Conservation (phyloP, 345 rosid species). For the Bruguiera parviflora region DNA sequence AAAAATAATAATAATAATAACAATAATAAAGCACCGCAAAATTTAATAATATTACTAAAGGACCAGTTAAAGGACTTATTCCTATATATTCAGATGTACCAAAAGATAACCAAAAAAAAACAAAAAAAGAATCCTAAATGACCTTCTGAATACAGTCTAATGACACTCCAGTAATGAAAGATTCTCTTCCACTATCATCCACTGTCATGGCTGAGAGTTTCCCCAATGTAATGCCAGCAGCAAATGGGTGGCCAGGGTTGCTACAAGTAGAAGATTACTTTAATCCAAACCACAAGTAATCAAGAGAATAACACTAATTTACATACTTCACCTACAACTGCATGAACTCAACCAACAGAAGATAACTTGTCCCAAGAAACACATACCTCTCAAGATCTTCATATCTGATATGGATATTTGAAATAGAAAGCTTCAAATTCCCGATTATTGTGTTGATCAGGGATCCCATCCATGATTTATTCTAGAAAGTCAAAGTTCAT, state of each 20-base stretch:
- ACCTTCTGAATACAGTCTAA: conserved; percentile 84
- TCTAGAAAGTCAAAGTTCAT: conserved; percentile 48
- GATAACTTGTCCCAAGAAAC: not conserved
- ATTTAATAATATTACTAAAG: not conserved
- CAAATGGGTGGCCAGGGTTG: conserved; percentile 87
- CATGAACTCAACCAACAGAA: too few species aligned
- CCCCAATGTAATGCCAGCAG: conserved; percentile 83
- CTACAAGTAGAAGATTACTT: conserved; percentile 37
- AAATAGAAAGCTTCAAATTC: conserved; percentile 91
- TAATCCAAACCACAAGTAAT: conserved; percentile 7
- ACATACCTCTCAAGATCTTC: conserved; percentile 92
- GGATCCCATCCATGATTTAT: conserved; percentile 94
- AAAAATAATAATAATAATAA: conserved; percentile 12
- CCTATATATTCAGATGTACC: too few species aligned
- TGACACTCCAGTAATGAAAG: conserved; percentile 79
- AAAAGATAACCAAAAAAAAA: too few species aligned
- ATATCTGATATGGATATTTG: conserved; percentile 96
- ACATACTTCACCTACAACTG: too few species aligned
- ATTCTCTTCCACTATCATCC: conserved; percentile 88
- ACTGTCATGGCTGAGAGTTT: conserved; percentile 88
- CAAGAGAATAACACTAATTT: not conserved
- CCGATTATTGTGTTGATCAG: conserved; percentile 90
- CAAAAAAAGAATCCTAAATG: not conserved
- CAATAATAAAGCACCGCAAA: not conserved
- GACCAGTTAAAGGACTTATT: too few species aligned